Conservation (phyloP, 2,329 filamentous ascomycete genomes). For the Colletotrichum zoysiae region DNA sequence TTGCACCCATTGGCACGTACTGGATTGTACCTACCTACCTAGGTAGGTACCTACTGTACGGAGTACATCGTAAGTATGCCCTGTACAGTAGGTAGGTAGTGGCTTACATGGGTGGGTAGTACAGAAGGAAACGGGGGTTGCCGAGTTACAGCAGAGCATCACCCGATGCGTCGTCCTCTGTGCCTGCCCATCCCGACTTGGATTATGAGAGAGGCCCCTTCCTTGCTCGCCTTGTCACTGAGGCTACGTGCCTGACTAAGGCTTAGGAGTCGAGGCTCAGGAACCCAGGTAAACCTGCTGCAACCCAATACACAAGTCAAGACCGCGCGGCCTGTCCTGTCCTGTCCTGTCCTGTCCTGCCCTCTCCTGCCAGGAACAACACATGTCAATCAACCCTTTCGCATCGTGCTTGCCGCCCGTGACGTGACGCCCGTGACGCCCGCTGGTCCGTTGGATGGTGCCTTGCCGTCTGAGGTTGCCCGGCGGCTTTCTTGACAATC, state of each 20-base stretch:
- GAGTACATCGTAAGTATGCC: too few species aligned
- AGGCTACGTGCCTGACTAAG: constrained; percentile 10
- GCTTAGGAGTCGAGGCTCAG: constrained; percentile 8
- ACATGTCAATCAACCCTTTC: background rate
- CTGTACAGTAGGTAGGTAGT: too few species aligned
- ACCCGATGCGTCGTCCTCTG: background rate
- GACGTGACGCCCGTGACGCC: background rate
- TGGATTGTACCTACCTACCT: too few species aligned
- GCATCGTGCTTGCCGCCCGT: background rate
- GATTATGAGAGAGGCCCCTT: background rate
- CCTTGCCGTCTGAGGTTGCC: background rate
- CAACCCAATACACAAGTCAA: constrained; percentile 1
- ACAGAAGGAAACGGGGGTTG: background rate
- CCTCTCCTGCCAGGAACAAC: background rate
- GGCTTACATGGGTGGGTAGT: background rate
- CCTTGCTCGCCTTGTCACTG: background rate
- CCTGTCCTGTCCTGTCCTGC: background rate
- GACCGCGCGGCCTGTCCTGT: background rate
- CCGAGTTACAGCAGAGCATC: background rate
- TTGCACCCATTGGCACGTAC: background rate
- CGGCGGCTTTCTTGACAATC: background rate
- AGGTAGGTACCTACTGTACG: too few species aligned
- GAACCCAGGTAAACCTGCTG: background rate
- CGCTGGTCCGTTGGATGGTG: background rate
- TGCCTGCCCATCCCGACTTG: background rate